A percentile compares a stretch with the other conserved stretches of the same genome.
Conservation (phyloP, 164 flowering plant species). For the Berberis thunbergii region DNA sequence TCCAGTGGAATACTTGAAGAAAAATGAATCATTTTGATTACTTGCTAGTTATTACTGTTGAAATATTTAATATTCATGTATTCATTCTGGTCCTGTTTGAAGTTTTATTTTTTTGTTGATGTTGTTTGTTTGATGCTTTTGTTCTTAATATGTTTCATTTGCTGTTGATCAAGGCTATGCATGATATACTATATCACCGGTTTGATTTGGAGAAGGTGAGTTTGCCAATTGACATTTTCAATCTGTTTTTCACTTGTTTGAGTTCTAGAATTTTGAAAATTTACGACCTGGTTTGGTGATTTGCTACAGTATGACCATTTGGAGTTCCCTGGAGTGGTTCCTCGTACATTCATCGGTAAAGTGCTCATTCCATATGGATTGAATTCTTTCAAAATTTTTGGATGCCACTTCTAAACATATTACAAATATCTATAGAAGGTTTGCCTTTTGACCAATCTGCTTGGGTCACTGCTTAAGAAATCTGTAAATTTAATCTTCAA, state of each 20-base stretch:
- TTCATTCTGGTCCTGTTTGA: neutral
- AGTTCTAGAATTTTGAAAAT: neutral
- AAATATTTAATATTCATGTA: neutral
- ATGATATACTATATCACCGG: slow-evolving; percentile 74
- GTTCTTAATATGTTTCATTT: slow-evolving; percentile 1
- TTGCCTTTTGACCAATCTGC: too few species aligned
- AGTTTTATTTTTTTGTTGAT: neutral
- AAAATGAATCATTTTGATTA: neutral
- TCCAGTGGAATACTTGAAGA: neutral
- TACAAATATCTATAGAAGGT: neutral
- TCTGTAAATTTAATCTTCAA: too few species aligned
- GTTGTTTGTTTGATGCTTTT: neutral
- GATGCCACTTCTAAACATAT: neutral
- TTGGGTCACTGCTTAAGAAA: too few species aligned
- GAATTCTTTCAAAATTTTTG: neutral
- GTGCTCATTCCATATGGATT: neutral
- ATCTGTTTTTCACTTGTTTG: neutral
- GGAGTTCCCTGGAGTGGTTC: slow-evolving; percentile 98
- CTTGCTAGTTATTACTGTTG: neutral
- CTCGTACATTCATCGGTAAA: slow-evolving; percentile 88
- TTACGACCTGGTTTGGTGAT: slow-evolving; percentile 5
- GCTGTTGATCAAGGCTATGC: slow-evolving; percentile 61
- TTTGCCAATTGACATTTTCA: neutral
- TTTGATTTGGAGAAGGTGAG: slow-evolving; percentile 66
- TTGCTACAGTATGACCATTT: slow-evolving; percentile 81